These are phyloP conservation scores for Trypanosoma congolense DNA, from an alignment of 208 protist genomes.

Conservation along the genomic window DNA sequence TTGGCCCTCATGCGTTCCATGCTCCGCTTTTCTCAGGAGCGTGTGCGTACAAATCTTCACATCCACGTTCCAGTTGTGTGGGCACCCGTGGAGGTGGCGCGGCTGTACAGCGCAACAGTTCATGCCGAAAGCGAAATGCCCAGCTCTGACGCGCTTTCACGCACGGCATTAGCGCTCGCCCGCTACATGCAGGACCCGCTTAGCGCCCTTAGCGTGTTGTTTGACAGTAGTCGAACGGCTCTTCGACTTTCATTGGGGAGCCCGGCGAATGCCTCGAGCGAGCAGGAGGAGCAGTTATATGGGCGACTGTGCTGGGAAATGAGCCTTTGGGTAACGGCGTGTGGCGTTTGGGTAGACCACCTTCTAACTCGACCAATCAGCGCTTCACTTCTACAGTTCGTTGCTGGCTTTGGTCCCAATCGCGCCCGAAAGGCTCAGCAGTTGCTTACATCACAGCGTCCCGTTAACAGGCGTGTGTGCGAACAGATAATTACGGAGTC, in stretches of 20 bases:
- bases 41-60: slow-evolving; percentile 29
- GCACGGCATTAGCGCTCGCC: slow-evolving; percentile 49
- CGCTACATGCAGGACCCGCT: slow-evolving; percentile 78
- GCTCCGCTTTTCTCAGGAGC: slow-evolving; percentile 57
- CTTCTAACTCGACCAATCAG: slow-evolving; percentile 43
- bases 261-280: slow-evolving; percentile 18
- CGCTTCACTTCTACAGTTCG: slow-evolving; percentile 63
- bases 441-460: slow-evolving; percentile 17
- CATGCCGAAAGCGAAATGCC: slow-evolving; percentile 49
- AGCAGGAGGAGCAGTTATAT: slow-evolving; percentile 55
- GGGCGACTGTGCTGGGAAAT: slow-evolving; percentile 72
- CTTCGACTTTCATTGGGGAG: slow-evolving; percentile 50
- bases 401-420: slow-evolving; percentile 60
- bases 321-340: slow-evolving; percentile 66
- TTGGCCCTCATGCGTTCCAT: slow-evolving; percentile 55
- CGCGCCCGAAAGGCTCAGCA: slow-evolving; percentile 45
- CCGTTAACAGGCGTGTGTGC: slow-evolving; percentile 33
- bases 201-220: slow-evolving; percentile 47
- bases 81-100: slow-evolving; percentile 62
- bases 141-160: slow-evolving; percentile 32
- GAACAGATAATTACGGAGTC: slow-evolving; percentile 27
- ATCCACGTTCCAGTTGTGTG: slow-evolving; percentile 66
- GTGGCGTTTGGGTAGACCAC: slow-evolving; percentile 61
- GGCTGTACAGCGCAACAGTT: slow-evolving; percentile 46
- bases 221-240: slow-evolving; percentile 60